Evolutionary conservation across 345 rosid genomes (phyloP).

Genomic region (Lepidium didymum): DNA sequence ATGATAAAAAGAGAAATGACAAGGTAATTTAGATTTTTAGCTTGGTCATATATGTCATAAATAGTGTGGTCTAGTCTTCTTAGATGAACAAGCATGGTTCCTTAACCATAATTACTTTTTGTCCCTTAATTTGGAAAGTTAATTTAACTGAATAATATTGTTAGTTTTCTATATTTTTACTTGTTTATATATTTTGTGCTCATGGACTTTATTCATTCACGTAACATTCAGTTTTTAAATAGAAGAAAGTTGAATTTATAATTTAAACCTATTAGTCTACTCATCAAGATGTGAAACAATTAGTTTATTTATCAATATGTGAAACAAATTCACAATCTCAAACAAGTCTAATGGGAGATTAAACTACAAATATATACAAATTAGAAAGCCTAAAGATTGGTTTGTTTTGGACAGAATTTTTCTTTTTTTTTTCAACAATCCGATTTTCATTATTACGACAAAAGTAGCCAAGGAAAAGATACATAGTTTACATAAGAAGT

Average conservation of each 20-base stretch:
- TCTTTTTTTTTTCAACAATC: no score
- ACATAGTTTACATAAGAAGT: no score
- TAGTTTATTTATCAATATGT: no score
- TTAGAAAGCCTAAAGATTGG: no score
- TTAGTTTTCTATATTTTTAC: neutral
- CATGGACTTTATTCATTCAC: neutral
- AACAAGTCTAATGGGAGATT: neutral
- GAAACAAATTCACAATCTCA: neutral
- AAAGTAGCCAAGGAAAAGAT: no score
- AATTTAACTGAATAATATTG: neutral
- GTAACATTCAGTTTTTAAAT: neutral
- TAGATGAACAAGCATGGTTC: neutral
- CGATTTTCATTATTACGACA: no score
- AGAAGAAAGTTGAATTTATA: neutral
- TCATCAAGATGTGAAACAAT: neutral
- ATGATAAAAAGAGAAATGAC: neutral
- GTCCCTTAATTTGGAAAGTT: neutral
- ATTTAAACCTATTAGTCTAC: neutral
- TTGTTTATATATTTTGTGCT: neutral
- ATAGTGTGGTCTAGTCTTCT: conserved; percentile 9
- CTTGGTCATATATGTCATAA: neutral
- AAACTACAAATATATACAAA: no score
- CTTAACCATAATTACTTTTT: neutral
- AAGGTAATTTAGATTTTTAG: neutral
- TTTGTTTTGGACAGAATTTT: no score